Conservation (phyloP, 208 protist species). For the Leishmania gerbilli region DNA sequence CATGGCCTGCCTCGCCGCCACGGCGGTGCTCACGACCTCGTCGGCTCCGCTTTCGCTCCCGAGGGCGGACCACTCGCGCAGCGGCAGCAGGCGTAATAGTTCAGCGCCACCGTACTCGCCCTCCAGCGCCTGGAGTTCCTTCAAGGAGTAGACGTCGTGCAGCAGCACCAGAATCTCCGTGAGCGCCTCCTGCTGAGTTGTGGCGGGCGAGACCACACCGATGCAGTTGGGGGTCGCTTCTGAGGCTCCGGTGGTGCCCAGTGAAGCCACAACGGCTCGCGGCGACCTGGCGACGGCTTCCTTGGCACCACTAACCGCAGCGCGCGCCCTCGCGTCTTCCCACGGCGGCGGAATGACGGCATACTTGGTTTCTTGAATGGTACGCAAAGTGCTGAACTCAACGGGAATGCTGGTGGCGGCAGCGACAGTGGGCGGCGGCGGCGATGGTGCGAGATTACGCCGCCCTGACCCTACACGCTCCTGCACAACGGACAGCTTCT, state of each 20-base stretch:
- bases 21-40: constrained; percentile 8
- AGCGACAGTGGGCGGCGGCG: not conserved
- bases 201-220: constrained; percentile 15
- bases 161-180: constrained; percentile 36
- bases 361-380: constrained; percentile 41
- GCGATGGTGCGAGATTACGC: not conserved
- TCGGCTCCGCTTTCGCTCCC: not conserved
- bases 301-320: not conserved
- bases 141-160: constrained; percentile 43
- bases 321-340: constrained; percentile 23
- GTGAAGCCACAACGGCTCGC: not conserved
- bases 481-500: not conserved
- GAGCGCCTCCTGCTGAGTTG: constrained; percentile 24
- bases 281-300: not conserved
- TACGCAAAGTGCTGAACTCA: constrained; percentile 10
- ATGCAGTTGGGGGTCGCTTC: constrained; percentile 2
- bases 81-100: constrained; percentile 33
- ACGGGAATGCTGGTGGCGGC: not conserved
- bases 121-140: constrained; percentile 61
- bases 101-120: constrained; percentile 47
- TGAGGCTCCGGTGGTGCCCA: not conserved
- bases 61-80: constrained; percentile 21
- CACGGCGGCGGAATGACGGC: constrained; percentile 63
- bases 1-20: constrained; percentile 27
- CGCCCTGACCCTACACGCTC: not conserved